A percentile compares a stretch with the other conserved stretches of the same genome.
phyloP scores from a whole-genome alignment of 2,329 filamentous ascomycete species.

The Sporothrix humicola region DNA sequence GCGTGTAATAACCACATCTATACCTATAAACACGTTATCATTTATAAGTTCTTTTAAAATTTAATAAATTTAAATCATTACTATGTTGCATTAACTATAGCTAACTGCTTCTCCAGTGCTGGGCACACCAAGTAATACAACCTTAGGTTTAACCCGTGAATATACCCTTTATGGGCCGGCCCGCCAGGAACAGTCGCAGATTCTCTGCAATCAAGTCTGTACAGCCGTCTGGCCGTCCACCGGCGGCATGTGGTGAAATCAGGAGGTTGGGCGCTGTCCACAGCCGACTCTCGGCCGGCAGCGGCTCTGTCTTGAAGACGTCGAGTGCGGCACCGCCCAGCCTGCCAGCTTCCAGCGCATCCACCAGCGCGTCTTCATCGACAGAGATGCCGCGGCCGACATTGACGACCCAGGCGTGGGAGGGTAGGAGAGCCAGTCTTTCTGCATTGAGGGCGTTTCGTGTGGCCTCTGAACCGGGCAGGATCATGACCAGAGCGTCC shows the following conservation, averaged over 20 bases:
- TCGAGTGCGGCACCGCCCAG: background rate
- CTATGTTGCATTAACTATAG: too few species aligned
- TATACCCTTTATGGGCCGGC: background rate
- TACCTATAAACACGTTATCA: too few species aligned
- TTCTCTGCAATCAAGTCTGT: conserved; percentile 12
- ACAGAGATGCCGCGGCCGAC: conserved; percentile 11
- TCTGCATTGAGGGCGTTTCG: background rate
- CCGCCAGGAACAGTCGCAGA: background rate
- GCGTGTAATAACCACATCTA: too few species aligned
- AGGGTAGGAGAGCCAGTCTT: background rate
- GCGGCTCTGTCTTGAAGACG: conserved; percentile 2
- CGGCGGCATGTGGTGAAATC: conserved; percentile 7
- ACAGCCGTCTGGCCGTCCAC: conserved; percentile 11
- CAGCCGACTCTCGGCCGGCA: background rate
- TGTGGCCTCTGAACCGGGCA: background rate
- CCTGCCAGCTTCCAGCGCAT: background rate
- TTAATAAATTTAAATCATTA: too few species aligned
- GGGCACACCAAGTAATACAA: too few species aligned
- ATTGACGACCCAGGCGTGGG: conserved; percentile 8
- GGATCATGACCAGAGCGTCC: conserved; percentile 3
- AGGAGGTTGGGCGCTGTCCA: background rate
- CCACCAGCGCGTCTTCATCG: background rate
- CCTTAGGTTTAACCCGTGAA: background rate
- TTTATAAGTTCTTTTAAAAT: too few species aligned
- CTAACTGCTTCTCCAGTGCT: too few species aligned